Evolutionary conservation across 192 early-diverging fungal genomes (phyloP), one percentile per base, ranked within the genome.

Genomic region (Chytriomyces confervae): DNA sequence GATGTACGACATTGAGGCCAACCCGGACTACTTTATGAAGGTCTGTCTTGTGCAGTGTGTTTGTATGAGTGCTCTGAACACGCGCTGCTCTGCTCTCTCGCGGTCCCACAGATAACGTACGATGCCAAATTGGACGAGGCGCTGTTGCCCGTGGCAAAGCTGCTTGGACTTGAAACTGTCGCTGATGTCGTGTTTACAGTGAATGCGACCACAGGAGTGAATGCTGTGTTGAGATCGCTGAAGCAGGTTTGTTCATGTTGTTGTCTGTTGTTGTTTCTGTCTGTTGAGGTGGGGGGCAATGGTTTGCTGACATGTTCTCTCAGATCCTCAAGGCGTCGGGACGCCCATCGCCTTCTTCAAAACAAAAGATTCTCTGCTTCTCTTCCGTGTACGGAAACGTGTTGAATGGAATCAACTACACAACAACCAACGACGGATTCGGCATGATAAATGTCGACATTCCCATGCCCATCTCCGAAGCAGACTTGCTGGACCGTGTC

Each of bases 201-300:
- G 16, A 92, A 91, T 69, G 84, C 89, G 0, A 88, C 86, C 23
- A 79, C 79, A 0, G 91, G 87, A 61, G 69, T 88, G 23, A 92
- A 90, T 81, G 75, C 86, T 45, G 67, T 89, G 27, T 44, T 79
- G 10, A n/a, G 62, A 46, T 69, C 65, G 16, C 23, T 77, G 27
- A 68, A 68, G 62, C 62, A 11, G 43, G 46, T 64, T 68, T 45
- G 20, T 57, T 20, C 24, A 27, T 57, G 53, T 11, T 36, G 11
- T 18, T 10, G 66, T 46, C 10, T 68, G 13, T 8, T 3, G 8
- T 44, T 9, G 20, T 63, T 63, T 63, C 2, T 63, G 62, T 63
- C 23, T 2, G 7, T 18, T 63, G 29, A 9, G 9, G 23, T 23
- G 24, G 16, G 24, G 43, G 7, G 11, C 2, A 1, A 36, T 2